phyloP scores from a whole-genome alignment of 2,329 filamentous ascomycete species.

The Xylariales sp. region DNA sequence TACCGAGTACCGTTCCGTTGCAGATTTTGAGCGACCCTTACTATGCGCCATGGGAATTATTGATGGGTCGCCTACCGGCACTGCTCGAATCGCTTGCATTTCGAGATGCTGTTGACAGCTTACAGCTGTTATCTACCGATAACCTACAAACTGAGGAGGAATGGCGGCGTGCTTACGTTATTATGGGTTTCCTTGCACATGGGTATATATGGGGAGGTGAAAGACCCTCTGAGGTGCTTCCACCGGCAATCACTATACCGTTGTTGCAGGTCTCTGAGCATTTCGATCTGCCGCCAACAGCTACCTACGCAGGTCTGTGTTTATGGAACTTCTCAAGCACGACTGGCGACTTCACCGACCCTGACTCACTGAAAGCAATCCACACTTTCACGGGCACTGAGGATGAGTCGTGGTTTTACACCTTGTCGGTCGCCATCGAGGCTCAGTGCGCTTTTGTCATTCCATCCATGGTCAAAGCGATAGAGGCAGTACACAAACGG shows the following conservation, averaged over 20 bases:
- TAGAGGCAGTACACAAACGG: slow-evolving; percentile 59
- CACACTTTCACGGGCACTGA: slow-evolving; percentile 83
- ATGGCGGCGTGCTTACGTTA: slow-evolving; percentile 76
- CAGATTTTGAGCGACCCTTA: slow-evolving; percentile 62
- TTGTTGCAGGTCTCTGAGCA: slow-evolving; percentile 67
- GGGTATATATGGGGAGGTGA: slow-evolving; percentile 87
- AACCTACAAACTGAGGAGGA: slow-evolving; percentile 61
- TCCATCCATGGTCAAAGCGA: slow-evolving; percentile 71
- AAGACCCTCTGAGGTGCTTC: slow-evolving; percentile 64
- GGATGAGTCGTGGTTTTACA: slow-evolving; percentile 93
- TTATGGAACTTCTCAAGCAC: slow-evolving; percentile 81
- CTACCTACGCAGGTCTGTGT: slow-evolving; percentile 83
- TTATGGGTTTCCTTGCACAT: slow-evolving; percentile 76
- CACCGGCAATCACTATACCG: slow-evolving; percentile 71
- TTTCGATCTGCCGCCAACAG: slow-evolving; percentile 78
- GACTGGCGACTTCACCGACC: slow-evolving; percentile 50
- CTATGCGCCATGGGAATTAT: slow-evolving; percentile 74
- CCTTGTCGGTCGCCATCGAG: slow-evolving; percentile 87
- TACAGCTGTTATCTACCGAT: slow-evolving; percentile 67
- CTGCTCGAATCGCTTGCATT: slow-evolving; percentile 62
- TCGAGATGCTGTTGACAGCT: slow-evolving; percentile 54
- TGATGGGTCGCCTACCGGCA: slow-evolving; percentile 62
- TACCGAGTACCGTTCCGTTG: slow-evolving; percentile 67
- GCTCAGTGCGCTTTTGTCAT: slow-evolving; percentile 71
- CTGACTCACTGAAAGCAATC: slow-evolving; percentile 66